Evolutionary conservation across 345 rosid genomes (phyloP).

Genomic region (Draba incana): DNA sequence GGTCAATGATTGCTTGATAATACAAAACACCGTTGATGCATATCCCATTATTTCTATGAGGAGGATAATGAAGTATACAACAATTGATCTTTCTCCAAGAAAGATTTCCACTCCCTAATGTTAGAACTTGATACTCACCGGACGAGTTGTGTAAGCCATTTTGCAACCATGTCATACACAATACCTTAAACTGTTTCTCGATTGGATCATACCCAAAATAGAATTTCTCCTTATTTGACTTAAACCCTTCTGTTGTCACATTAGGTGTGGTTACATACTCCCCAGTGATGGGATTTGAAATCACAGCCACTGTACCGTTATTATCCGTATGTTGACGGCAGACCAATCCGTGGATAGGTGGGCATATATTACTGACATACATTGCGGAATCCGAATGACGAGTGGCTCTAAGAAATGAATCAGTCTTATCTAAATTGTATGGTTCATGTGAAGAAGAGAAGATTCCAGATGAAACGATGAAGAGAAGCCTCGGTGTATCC

Average conservation of each 20-base stretch:
- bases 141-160: too few species aligned
- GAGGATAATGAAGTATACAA: not conserved
- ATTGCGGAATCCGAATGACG: too few species aligned
- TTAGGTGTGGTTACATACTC: not conserved
- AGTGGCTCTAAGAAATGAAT: not conserved
- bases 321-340: not conserved
- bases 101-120: not conserved
- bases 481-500: not conserved
- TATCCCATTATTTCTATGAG: not conserved
- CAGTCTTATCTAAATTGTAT: not conserved
- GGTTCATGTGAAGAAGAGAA: conserved; percentile 2
- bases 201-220: conserved; percentile 24
- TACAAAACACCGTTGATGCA: conserved; percentile 18
- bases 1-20: not conserved
- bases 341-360: not conserved
- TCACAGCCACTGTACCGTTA: not conserved
- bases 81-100: not conserved
- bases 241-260: too few species aligned
- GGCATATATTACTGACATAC: too few species aligned
- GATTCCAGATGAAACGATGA: not conserved
- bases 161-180: not conserved
- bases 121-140: not conserved
- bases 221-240: too few species aligned
- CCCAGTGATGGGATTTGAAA: conserved; percentile 14
- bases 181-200: conserved; percentile 2